Evolutionary conservation across 257 asterid species (phyloP), one percentile per base, ranked within the genome.

Genomic region (Solanum bulbocastanum): DNA sequence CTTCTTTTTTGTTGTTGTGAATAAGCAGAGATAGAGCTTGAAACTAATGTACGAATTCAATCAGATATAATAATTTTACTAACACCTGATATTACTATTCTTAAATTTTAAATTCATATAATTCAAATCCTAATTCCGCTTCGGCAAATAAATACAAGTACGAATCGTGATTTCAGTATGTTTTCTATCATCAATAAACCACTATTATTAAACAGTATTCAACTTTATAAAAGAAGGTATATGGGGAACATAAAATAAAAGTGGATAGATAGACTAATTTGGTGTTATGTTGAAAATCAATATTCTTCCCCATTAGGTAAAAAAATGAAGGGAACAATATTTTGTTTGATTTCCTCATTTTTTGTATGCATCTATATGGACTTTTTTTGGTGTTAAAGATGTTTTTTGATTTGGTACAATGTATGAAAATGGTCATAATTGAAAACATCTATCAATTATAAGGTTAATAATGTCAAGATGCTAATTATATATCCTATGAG

Each of bases 141-240:
- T 62, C 16, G 4, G 1, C 71, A 20, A 27, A 7, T 83, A 82
- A 73, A n/a, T 39, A 65, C 32, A 56, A 56, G 62, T 56, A 56
- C 60, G 37, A 74, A 22, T 35, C 86, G 20, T 42, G 22, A 30
- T 52, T 66, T 15, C 32, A 16, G 10, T 30, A 44, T 15, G 42
- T 36, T 73, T 13, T 83, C 52, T 83, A 16, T 75, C 79, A 42
- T 74, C 62, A 39, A 13, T 22, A 58, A 23, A 58, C 18, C 46
- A 44, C 52, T 23, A 3, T 37, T 66, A 79, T 16, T 86, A 10
- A 79, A 56, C 10, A 86, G 87, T 40, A 4, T 32, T 82, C 22
- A 16, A 78, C 87, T 86, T 86, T 89, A 86, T 68, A 30, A 86
- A 86, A 69, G 88, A 66, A 86, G 36, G 81, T 10, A 46, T 36